These are phyloP conservation scores for Neofusicoccum cordaticola DNA, from an alignment of 2,329 filamentous ascomycete species.

Conservation along the genomic window DNA sequence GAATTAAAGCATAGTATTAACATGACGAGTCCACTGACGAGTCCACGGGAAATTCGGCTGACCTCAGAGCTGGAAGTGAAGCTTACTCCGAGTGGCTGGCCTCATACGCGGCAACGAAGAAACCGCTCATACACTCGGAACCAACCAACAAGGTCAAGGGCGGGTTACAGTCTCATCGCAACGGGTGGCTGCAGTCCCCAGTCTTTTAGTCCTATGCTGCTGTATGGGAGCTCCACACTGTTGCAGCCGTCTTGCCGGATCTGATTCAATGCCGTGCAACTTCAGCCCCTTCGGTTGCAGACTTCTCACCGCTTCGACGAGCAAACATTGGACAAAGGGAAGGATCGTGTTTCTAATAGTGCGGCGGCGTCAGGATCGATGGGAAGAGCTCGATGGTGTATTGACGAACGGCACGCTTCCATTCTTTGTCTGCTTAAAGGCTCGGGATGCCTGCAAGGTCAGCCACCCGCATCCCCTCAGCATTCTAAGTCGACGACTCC, in stretches of 20 bases:
- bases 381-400: not conserved
- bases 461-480: not conserved
- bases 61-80: constrained; percentile 1
- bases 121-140: not conserved
- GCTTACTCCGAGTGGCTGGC: constrained; percentile 1
- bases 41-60: not conserved
- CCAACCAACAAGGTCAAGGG: not conserved
- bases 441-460: not conserved
- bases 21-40: not conserved
- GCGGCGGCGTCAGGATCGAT: not conserved
- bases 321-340: constrained; percentile 4
- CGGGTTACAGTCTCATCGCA: not conserved
- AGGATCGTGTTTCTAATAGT: not conserved
- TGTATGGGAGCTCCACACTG: not conserved
- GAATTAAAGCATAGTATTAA: not conserved
- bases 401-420: not conserved
- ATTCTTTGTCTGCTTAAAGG: not conserved
- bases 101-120: not conserved
- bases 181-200: constrained; percentile 11
- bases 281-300: constrained; percentile 11
- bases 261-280: constrained; percentile 1
- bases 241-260: constrained; percentile 15
- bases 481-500: not conserved
- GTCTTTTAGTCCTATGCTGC: not conserved
- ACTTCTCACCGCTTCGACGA: constrained; percentile 7